Percentiles rank a stretch among this genome's conserved stretches.
phyloP scores from a whole-genome alignment of 148 eudicot genomes.

The Salicornia ramosissima region DNA sequence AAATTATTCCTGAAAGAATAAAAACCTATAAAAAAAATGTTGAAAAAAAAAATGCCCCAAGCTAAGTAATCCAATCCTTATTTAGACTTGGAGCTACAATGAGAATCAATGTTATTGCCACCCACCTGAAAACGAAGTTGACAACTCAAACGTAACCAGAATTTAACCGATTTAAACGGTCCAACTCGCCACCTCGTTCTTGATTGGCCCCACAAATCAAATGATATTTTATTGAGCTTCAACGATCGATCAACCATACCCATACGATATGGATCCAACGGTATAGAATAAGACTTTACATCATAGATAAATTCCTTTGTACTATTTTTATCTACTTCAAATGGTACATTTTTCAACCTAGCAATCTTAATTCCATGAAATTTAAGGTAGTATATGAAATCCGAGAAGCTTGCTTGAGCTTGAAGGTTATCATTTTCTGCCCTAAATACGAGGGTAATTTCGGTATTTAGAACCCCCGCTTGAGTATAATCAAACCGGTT shows the following conservation, averaged over 20 bases:
- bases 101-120: slow-evolving; percentile 28
- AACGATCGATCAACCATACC: slow-evolving; percentile 27
- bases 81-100: slow-evolving; percentile 49
- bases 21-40: neutral
- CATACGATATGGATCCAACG: slow-evolving; percentile 31
- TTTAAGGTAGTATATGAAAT: slow-evolving; percentile 34
- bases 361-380: slow-evolving; percentile 46
- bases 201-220: slow-evolving; percentile 46
- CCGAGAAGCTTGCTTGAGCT: slow-evolving; percentile 56
- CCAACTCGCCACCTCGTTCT: slow-evolving; percentile 68
- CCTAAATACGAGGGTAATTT: slow-evolving; percentile 36
- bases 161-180: slow-evolving; percentile 48
- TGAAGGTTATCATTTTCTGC: slow-evolving; percentile 58
- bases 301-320: slow-evolving; percentile 30
- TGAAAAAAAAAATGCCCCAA: neutral
- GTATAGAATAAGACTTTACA: slow-evolving; percentile 40
- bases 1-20: neutral
- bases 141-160: slow-evolving; percentile 53
- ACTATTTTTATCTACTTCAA: slow-evolving; percentile 43
- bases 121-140: slow-evolving; percentile 31
- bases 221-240: slow-evolving; percentile 30
- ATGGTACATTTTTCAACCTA: slow-evolving; percentile 32
- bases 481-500: slow-evolving; percentile 40
- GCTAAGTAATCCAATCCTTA: neutral
- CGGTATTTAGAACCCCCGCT: slow-evolving; percentile 42